These are phyloP conservation scores for Aspergillus novoparasiticus DNA, from an alignment of 2,329 filamentous ascomycete genomes.

Conservation along the genomic window DNA sequence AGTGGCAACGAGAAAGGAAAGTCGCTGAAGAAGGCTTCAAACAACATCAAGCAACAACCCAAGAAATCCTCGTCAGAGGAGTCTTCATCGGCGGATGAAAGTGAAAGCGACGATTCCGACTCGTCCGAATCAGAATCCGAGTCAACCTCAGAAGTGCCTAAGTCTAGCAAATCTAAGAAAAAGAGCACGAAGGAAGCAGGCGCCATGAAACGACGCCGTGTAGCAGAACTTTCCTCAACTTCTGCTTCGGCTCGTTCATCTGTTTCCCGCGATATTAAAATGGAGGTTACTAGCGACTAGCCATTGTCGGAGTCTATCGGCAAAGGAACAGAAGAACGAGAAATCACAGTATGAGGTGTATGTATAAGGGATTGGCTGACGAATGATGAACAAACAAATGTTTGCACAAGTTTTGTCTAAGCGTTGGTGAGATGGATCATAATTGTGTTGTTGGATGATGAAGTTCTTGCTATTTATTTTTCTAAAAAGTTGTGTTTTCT, in stretches of 20 bases:
- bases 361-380: neutral
- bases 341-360: neutral
- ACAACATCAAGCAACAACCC: neutral
- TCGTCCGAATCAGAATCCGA: neutral
- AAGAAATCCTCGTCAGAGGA: neutral
- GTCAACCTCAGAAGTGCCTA: neutral
- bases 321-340: neutral
- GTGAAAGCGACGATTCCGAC: neutral
- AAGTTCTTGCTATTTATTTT: neutral
- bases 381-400: conserved; percentile 1
- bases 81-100: neutral
- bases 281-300: neutral
- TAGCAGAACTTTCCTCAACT: neutral
- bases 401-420: neutral
- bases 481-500: neutral
- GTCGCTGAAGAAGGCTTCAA: neutral
- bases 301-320: neutral
- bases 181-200: neutral
- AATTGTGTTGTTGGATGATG: neutral
- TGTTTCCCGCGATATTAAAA: neutral
- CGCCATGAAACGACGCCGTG: neutral
- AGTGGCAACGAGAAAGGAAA: neutral
- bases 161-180: neutral
- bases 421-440: neutral
- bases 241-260: neutral